Percentiles rank a stretch among this genome's conserved stretches.
These are phyloP conservation scores for Annona squamosa DNA, from an alignment of 164 flowering plant species.

Conservation along the genomic window DNA sequence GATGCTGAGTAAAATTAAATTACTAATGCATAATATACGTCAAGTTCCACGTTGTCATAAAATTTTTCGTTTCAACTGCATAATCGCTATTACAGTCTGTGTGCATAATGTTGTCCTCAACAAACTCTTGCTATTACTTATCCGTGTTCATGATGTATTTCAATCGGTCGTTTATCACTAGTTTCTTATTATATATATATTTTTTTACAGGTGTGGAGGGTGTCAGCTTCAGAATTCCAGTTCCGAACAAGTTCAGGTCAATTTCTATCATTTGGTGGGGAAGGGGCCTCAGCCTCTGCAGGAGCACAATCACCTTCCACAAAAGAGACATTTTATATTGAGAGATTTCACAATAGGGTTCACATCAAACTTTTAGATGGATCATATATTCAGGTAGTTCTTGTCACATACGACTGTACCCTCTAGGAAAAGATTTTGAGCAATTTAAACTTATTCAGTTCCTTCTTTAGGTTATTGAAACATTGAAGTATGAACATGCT, in stretches of 20 bases:
- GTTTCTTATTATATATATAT: neutral
- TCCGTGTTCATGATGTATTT: slow-evolving; percentile 2
- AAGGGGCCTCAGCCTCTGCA: slow-evolving; percentile 43
- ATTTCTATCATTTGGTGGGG: slow-evolving; percentile 59
- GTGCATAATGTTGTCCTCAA: neutral
- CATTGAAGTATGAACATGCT: slow-evolving; percentile 9
- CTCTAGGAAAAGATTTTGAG: slow-evolving; percentile 6
- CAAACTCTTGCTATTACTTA: neutral
- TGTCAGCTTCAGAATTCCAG: slow-evolving; percentile 59
- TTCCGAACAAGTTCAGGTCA: slow-evolving; percentile 56
- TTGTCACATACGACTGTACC: neutral
- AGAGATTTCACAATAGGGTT: slow-evolving; percentile 45
- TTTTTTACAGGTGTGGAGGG: slow-evolving; percentile 73
- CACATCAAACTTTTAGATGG: slow-evolving; percentile 59
- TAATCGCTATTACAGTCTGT: neutral
- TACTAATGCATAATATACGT: too few relatives aligned
- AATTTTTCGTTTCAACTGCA: too few relatives aligned
- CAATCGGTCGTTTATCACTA: slow-evolving; percentile 7
- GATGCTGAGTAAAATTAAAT: too few relatives aligned
- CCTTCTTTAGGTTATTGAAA: neutral
- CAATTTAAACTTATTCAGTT: neutral
- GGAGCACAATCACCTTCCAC: slow-evolving; percentile 41
- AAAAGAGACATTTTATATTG: slow-evolving; percentile 56
- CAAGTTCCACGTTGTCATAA: too few relatives aligned
- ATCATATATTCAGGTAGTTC: slow-evolving; percentile 63